Conservation (phyloP, 345 rosid genomes). For the Litchi chinensis region DNA sequence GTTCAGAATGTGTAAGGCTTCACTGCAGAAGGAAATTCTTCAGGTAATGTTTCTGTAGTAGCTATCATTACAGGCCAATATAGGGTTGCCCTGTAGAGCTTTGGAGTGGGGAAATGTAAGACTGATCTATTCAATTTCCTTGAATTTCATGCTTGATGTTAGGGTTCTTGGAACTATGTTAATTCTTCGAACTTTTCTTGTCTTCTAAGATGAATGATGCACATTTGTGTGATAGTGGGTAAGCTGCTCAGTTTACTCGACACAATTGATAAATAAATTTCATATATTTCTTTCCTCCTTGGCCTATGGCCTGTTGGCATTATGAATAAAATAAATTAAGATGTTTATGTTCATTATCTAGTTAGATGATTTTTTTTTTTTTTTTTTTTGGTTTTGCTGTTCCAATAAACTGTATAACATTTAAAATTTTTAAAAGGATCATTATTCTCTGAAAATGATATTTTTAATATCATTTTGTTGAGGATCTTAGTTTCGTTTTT, state of each 20-base stretch:
- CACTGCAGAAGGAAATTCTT: slow-evolving; percentile 77
- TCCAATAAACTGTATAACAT: too few relatives aligned
- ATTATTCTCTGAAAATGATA: neutral
- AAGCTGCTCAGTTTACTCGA: neutral
- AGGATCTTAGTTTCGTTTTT: neutral
- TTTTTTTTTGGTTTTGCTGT: too few relatives aligned
- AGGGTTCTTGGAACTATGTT: neutral
- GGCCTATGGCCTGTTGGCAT: too few relatives aligned
- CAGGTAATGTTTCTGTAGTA: slow-evolving; percentile 50
- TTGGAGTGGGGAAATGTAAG: neutral
- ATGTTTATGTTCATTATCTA: neutral
- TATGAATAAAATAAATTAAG: too few relatives aligned
- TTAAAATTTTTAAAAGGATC: neutral
- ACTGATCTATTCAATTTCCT: neutral
- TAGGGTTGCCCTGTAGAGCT: neutral
- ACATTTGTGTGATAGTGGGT: neutral
- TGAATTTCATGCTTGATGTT: neutral
- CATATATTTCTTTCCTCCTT: neutral
- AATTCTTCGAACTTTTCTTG: neutral
- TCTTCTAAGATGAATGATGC: neutral
- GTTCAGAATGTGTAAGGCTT: slow-evolving; percentile 66
- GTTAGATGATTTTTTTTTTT: neutral
- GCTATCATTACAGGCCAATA: slow-evolving; percentile 4
- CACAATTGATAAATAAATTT: too few relatives aligned
- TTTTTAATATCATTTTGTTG: neutral